Evolutionary conservation across 495 filamentous ascomycete species (phyloP), one percentile per base, ranked within the genome.

Genomic region (Penicillium antarcticum): DNA sequence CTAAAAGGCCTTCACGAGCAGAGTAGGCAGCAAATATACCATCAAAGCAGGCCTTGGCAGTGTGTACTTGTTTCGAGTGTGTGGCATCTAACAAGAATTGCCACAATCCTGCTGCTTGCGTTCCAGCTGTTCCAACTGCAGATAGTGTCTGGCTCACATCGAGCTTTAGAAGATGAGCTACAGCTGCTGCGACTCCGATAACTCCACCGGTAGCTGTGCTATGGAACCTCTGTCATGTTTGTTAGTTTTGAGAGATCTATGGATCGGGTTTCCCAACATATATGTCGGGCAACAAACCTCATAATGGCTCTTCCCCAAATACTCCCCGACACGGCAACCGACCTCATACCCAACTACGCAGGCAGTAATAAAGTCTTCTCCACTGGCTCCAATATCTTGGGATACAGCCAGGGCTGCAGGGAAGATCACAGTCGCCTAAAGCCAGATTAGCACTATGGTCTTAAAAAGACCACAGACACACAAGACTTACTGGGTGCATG

Each of bases 41-140:
- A 14, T 67, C 68, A 18, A 67, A 69, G 33, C 68, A 71, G 2
- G 68, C 66, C 18, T 69, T 69, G 0, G 53, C 68, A 0, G 68
- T 71, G 42, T 71, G 68, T 0, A 71, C 68, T 57, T 71, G 68
- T 34, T 71, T 71, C 19, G 68, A 71, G 32, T 71, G 68, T 0
- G 63, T 59, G 12, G 68, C 68, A 44, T 71, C 68, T 11, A 69
- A 50, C 10, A 71, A 47, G 47, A 71, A 71, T 23, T 71, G 68
- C 68, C 68, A 71, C 5, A 71, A 53, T 4, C 68, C 68, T 19
- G 68, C 68, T 11, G 68, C 66, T 53, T 71, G 68, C 1, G 68
- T 71, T 13, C 68, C 68, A 11, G 68, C 68, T 37, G 68, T 69
- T 17, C 68, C 68, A 16, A 71, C 60, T 17, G 66, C 66, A 17